Evolutionary conservation across 345 rosid genomes (phyloP).

Genomic region (Rhodamnia argentea): DNA sequence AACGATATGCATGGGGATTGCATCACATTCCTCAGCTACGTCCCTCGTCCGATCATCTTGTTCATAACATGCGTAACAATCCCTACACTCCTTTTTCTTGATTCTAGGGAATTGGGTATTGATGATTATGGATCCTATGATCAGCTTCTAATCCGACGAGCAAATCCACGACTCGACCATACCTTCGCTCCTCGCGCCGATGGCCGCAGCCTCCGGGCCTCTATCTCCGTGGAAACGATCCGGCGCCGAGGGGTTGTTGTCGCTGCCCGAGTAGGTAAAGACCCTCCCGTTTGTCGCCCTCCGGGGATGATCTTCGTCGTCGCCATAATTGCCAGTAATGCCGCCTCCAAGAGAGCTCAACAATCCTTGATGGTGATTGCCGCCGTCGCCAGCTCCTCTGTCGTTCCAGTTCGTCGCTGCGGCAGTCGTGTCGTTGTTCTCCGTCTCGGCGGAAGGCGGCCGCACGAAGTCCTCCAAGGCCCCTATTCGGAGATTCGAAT

Average conservation of each 20-base stretch:
- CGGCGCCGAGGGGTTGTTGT: not conserved
- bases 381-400: not conserved
- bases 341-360: slow-evolving; percentile 27
- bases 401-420: not conserved
- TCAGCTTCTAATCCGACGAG: slow-evolving; percentile 44
- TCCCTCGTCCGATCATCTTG: not conserved
- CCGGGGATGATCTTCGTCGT: slow-evolving; percentile 12
- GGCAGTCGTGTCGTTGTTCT: not conserved
- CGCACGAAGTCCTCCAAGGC: slow-evolving; percentile 32
- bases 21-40: not conserved
- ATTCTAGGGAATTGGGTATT: not conserved
- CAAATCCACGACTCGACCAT: slow-evolving; percentile 85
- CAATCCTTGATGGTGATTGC: slow-evolving; percentile 10
- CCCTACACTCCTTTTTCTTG: not conserved
- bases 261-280: not conserved
- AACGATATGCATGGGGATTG: not conserved
- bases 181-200: slow-evolving; percentile 37
- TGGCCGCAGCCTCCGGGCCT: not conserved
- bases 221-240: not conserved
- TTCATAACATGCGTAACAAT: not conserved
- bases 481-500: slow-evolving; percentile 24
- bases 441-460: not conserved
- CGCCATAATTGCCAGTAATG: not conserved
- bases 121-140: not conserved
- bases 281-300: slow-evolving; percentile 20